These are phyloP conservation scores for Colletotrichum graminicola DNA, from an alignment of 2,329 filamentous ascomycete species.

Conservation along the genomic window DNA sequence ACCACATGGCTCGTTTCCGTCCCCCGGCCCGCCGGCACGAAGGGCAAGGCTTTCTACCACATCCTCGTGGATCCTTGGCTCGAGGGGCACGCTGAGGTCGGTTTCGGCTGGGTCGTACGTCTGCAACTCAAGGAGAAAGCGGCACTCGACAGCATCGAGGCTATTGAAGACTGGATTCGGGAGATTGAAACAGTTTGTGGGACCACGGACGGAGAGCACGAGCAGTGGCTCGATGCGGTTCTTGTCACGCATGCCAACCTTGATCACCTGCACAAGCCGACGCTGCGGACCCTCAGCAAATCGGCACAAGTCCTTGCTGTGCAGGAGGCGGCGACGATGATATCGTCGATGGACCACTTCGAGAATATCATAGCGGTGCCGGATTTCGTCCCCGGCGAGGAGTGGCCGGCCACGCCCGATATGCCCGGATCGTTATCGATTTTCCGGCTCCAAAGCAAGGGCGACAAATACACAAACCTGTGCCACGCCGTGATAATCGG, in stretches of 20 bases:
- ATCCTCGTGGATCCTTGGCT: constrained; percentile 53
- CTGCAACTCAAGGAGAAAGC: not conserved
- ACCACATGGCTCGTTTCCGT: constrained; percentile 53
- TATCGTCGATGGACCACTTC: constrained; percentile 26
- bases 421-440: constrained; percentile 18
- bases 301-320: constrained; percentile 9
- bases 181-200: not conserved
- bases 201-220: not conserved
- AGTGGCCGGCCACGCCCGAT: constrained; percentile 17
- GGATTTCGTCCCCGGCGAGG: constrained; percentile 15
- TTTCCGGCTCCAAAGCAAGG: constrained; percentile 17
- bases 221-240: constrained; percentile 25
- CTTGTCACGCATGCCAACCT: constrained; percentile 22
- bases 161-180: constrained; percentile 2
- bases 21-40: constrained; percentile 47
- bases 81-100: constrained; percentile 34
- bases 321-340: not conserved
- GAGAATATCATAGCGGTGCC: not conserved
- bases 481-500: constrained; percentile 17
- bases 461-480: not conserved
- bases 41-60: constrained; percentile 48
- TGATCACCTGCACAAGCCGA: constrained; percentile 26
- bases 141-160: not conserved
- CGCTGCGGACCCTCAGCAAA: constrained; percentile 12
- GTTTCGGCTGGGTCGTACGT: constrained; percentile 4